A percentile compares a stretch with the other conserved stretches of the same genome.
Evolutionary conservation across 1,139 yeast genomes (phyloP).

Genomic region (Saccharomycopsis crataegensis): DNA sequence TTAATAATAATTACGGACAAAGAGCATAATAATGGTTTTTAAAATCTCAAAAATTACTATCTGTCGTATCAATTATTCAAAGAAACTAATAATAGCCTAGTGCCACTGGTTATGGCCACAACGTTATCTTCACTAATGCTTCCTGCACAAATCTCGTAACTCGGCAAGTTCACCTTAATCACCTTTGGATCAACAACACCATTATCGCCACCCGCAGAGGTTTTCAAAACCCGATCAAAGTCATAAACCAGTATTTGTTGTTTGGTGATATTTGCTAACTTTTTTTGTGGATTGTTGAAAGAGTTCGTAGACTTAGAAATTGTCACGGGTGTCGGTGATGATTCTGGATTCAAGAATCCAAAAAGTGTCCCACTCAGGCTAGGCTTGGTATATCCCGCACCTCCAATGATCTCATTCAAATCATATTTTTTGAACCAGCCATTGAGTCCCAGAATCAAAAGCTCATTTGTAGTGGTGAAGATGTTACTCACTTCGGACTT

Average conservation of each 20-base stretch:
- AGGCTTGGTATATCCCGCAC: slow-evolving; percentile 10
- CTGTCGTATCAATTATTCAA: not conserved
- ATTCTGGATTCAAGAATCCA: slow-evolving; percentile 6
- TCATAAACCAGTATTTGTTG: slow-evolving; percentile 1
- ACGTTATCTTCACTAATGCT: not conserved
- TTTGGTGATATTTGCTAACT: not conserved
- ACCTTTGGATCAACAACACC: not conserved
- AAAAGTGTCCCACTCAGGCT: slow-evolving; percentile 1
- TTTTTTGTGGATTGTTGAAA: not conserved
- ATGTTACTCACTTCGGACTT: slow-evolving; percentile 4
- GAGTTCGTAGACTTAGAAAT: not conserved
- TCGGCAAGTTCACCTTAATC: slow-evolving; percentile 7
- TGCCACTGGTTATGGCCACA: slow-evolving; percentile 4
- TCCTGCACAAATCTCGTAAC: slow-evolving; percentile 7
- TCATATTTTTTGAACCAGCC: slow-evolving; percentile 13
- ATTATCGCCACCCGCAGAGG: not conserved
- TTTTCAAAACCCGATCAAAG: slow-evolving; percentile 1
- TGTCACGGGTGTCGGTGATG: not conserved
- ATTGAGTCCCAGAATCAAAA: slow-evolving; percentile 6
- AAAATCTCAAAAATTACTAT: not conserved
- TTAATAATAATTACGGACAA: not conserved
- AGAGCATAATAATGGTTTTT: not conserved
- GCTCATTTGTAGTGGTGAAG: slow-evolving; percentile 3
- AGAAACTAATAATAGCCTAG: slow-evolving; percentile 1
- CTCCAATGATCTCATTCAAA: slow-evolving; percentile 3